Percentiles rank a stretch among this genome's conserved stretches.
Evolutionary conservation across 805 yeast genomes (phyloP).

Genomic region (Metschnikowia drakensbergensis): DNA sequence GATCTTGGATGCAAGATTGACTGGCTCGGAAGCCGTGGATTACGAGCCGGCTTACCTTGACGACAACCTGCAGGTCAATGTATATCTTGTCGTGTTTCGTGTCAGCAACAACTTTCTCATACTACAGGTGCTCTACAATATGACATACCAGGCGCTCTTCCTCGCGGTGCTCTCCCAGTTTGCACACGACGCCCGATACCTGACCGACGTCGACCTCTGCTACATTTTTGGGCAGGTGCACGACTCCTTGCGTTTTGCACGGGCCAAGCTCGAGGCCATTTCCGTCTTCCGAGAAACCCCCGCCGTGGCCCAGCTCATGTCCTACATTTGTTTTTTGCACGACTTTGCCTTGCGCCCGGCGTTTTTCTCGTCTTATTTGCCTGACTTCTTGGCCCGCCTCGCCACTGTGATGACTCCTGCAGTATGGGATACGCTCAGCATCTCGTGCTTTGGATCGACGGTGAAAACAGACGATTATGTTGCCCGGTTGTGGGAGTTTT

Average conservation of each 20-base stretch:
- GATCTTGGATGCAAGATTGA: conserved; percentile 10
- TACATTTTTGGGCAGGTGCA: conserved; percentile 10
- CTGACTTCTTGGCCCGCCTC: conserved; percentile 10
- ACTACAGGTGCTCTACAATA: conserved; percentile 7
- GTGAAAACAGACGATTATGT: conserved; percentile 8
- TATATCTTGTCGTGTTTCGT: background rate
- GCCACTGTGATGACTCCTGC: conserved; percentile 6
- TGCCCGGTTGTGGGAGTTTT: conserved; percentile 15
- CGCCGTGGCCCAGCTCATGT: conserved; percentile 6
- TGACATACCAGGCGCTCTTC: conserved; percentile 12
- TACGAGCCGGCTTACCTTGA: background rate
- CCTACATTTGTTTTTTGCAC: conserved; percentile 9
- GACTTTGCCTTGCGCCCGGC: conserved; percentile 11
- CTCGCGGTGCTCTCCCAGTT: conserved; percentile 15
- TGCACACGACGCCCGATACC: conserved; percentile 3
- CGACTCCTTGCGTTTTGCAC: conserved; percentile 6
- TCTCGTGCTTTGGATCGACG: conserved; percentile 13
- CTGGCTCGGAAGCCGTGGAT: background rate
- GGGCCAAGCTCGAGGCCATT: conserved; percentile 5
- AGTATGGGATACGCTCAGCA: conserved; percentile 8
- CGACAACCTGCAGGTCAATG: background rate
- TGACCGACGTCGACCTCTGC: conserved; percentile 8
- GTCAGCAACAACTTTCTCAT: conserved; percentile 8
- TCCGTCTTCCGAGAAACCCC: conserved; percentile 9
- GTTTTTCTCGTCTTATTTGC: conserved; percentile 2